A percentile compares a stretch with the other conserved stretches of the same genome.
phyloP scores from a whole-genome alignment of 306 rosid genomes.

The Medicago lupulina region DNA sequence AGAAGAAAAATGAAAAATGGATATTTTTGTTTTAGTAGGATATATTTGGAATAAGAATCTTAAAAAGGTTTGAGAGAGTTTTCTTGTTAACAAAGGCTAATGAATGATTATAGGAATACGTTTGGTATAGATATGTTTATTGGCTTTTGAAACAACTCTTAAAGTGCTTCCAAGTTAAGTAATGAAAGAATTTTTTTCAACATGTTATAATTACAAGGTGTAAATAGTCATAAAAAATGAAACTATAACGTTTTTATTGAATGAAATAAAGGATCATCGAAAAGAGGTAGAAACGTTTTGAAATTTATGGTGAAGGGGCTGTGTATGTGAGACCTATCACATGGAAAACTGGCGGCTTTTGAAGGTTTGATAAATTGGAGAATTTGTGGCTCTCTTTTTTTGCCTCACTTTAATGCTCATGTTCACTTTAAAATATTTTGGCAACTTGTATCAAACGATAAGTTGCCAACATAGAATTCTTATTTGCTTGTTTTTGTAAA shows the following conservation, averaged over 20 bases:
- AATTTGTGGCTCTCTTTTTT: background rate
- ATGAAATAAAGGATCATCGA: constrained; percentile 12
- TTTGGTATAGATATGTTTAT: constrained; percentile 24
- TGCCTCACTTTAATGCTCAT: constrained; percentile 8
- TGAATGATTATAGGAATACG: background rate
- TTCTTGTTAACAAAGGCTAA: constrained; percentile 28
- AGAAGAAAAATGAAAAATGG: background rate
- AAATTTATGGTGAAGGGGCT: constrained; percentile 5
- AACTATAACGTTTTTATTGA: background rate
- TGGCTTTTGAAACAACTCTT: constrained; percentile 9
- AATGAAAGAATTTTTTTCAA: background rate
- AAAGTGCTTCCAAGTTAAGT: constrained; percentile 31
- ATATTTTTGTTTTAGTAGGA: background rate
- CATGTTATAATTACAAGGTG: constrained; percentile 18
- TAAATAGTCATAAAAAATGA: background rate
- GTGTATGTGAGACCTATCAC: background rate
- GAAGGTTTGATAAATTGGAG: background rate
- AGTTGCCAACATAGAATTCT: background rate
- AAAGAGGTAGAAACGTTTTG: background rate
- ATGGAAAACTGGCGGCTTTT: constrained; percentile 8
- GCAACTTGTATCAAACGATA: background rate
- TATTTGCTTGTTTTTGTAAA: background rate
- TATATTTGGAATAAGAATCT: constrained; percentile 32
- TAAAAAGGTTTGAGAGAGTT: background rate
- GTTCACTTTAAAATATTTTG: background rate